phyloP scores from a whole-genome alignment of 2,329 filamentous ascomycete genomes.

The Pseudocercospora fuligena region DNA sequence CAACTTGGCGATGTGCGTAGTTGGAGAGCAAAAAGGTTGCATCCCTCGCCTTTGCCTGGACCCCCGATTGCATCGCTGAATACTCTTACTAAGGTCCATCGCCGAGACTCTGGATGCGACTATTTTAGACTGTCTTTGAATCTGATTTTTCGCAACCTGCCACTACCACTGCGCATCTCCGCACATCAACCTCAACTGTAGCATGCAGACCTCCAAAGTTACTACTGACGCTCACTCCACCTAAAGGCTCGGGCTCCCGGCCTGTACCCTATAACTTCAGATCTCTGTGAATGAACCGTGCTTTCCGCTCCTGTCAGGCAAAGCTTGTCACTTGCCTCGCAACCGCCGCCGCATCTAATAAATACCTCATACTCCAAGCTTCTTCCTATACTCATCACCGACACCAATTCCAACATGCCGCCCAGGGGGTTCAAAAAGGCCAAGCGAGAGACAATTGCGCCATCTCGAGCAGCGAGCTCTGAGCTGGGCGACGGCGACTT shows the following conservation, averaged over 20 bases:
- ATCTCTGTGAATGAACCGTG: neutral
- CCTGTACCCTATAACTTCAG: neutral
- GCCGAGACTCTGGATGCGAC: neutral
- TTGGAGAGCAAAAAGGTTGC: neutral
- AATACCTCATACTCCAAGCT: neutral
- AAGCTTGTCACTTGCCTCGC: conserved; percentile 3
- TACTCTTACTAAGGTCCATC: neutral
- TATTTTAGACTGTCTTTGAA: conserved; percentile 3
- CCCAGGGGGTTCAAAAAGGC: conserved; percentile 19
- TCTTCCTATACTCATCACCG: conserved; percentile 10
- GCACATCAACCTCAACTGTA: conserved; percentile 1
- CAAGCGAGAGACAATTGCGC: conserved; percentile 19
- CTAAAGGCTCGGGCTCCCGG: neutral
- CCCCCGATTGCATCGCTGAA: neutral
- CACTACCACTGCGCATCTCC: neutral
- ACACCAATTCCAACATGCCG: conserved; percentile 22
- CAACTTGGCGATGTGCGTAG: neutral
- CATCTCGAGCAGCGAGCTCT: conserved; percentile 22
- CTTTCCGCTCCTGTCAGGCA: conserved; percentile 10
- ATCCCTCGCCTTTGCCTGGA: neutral
- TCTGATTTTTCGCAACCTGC: neutral
- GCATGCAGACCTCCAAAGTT: too few species aligned
- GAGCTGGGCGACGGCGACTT: conserved; percentile 37
- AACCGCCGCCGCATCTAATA: neutral
- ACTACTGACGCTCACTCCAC: neutral